Conservation (phyloP, 2,329 filamentous ascomycete genomes). For the Phyllosticta citrichinensis region DNA sequence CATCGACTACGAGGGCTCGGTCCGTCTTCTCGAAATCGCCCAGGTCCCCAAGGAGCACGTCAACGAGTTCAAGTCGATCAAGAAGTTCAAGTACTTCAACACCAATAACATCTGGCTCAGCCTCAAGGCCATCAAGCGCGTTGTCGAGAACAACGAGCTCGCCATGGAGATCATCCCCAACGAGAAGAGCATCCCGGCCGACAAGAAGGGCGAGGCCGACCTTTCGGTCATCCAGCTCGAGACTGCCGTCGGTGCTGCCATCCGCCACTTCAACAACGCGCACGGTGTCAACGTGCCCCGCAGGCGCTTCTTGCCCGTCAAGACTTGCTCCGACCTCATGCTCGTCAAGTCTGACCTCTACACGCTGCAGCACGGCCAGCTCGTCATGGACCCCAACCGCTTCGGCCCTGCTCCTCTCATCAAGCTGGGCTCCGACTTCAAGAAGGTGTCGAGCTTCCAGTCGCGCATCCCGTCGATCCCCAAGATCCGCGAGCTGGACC, state of each 20-base stretch:
- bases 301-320: constrained; percentile 96
- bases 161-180: constrained; percentile 99
- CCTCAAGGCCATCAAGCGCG: constrained; percentile 92
- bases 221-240: constrained; percentile 96
- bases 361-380: constrained; percentile 95
- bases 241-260: constrained; percentile 95
- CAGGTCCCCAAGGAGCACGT: constrained; percentile 99
- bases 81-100: constrained; percentile 99
- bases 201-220: constrained; percentile 99
- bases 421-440: constrained; percentile 98
- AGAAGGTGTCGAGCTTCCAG: constrained; percentile 98
- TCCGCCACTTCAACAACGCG: constrained; percentile 96
- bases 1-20: constrained; percentile 96
- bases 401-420: constrained; percentile 96
- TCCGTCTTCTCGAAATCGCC: constrained; percentile 93
- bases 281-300: constrained; percentile 98
- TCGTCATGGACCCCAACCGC: constrained; percentile 91
- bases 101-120: constrained; percentile 99
- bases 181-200: constrained; percentile 94
- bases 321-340: constrained; percentile 99
- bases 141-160: constrained; percentile 96
- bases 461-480: constrained; percentile 78
- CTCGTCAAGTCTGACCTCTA: constrained; percentile 99
- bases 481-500: constrained; percentile 84
- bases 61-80: constrained; percentile 99